Evolutionary conservation across 1,284 basidiomycete species (phyloP).

Genomic region (Abortiporus biennis): DNA sequence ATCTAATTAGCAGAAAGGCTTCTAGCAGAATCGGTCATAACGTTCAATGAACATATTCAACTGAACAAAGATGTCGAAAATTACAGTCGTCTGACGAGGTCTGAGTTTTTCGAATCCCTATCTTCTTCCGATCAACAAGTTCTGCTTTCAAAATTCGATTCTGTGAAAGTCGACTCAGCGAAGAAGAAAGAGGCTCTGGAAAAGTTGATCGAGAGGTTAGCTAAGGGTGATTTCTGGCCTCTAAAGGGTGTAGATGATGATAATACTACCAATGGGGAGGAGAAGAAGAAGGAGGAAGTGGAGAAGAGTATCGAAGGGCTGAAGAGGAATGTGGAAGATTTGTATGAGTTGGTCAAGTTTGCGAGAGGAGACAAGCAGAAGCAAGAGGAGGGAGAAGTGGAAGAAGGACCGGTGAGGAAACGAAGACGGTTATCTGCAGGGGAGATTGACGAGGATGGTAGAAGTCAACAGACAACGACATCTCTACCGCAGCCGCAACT

Average conservation of each 20-base stretch:
- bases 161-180: slow-evolving; percentile 18
- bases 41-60: slow-evolving; percentile 18
- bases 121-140: slow-evolving; percentile 15
- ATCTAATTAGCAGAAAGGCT: too few species aligned
- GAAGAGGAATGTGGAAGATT: neutral
- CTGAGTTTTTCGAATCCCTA: slow-evolving; percentile 10
- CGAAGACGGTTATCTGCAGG: slow-evolving; percentile 1
- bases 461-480: too few species aligned
- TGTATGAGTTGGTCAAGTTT: too few species aligned
- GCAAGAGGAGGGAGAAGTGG: slow-evolving; percentile 10
- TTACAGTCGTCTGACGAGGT: slow-evolving; percentile 17
- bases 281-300: slow-evolving; percentile 21
- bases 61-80: slow-evolving; percentile 18
- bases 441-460: neutral
- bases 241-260: slow-evolving; percentile 10
- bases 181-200: slow-evolving; percentile 24
- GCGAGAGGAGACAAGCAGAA: too few species aligned
- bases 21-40: slow-evolving; percentile 19
- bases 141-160: slow-evolving; percentile 18
- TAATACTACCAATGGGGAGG: slow-evolving; percentile 14
- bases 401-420: slow-evolving; percentile 28
- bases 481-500: too few species aligned
- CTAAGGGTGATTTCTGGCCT: slow-evolving; percentile 35
- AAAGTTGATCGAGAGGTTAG: slow-evolving; percentile 21
- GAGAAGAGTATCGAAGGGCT: slow-evolving; percentile 8